Percentiles rank a stretch among this genome's conserved stretches.
phyloP scores from a whole-genome alignment of 2,329 filamentous ascomycete species.

The Hypoxylon sp. region DNA sequence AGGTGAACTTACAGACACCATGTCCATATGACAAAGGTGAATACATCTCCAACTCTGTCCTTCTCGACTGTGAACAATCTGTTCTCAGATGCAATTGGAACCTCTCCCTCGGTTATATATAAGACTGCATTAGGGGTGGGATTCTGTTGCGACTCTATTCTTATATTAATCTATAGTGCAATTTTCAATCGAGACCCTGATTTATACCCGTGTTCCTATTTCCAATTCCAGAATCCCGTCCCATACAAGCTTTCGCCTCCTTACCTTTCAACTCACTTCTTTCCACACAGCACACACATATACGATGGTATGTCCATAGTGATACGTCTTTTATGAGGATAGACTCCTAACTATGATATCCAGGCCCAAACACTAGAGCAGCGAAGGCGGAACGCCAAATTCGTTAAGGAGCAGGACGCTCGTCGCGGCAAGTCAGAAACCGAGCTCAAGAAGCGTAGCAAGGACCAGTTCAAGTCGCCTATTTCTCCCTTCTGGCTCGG shows the following conservation, averaged over 20 bases:
- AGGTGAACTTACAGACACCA: slow-evolving; percentile 48
- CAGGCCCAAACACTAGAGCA: slow-evolving; percentile 89
- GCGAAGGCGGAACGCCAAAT: slow-evolving; percentile 84
- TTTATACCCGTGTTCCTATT: slow-evolving; percentile 1
- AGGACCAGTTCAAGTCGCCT: slow-evolving; percentile 71
- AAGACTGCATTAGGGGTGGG: slow-evolving; percentile 32
- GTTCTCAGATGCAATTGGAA: slow-evolving; percentile 52
- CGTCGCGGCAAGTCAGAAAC: slow-evolving; percentile 82
- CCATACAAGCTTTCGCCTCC: slow-evolving; percentile 20
- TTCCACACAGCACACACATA: slow-evolving; percentile 26
- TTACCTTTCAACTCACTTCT: not conserved
- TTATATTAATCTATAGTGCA: slow-evolving; percentile 31
- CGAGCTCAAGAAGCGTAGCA: slow-evolving; percentile 72
- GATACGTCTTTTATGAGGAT: not conserved
- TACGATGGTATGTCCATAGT: slow-evolving; percentile 50
- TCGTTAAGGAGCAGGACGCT: slow-evolving; percentile 78
- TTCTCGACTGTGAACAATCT: slow-evolving; percentile 43
- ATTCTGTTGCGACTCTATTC: slow-evolving; percentile 27
- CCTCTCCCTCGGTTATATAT: slow-evolving; percentile 30
- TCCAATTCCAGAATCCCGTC: slow-evolving; percentile 10
- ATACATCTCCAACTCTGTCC: slow-evolving; percentile 33
- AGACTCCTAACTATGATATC: slow-evolving; percentile 24
- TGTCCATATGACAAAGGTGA: slow-evolving; percentile 46
- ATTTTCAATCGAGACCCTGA: slow-evolving; percentile 16
- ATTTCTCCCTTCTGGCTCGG: slow-evolving; percentile 76